Base-by-base conservation (phyloP, 2,329 filamentous ascomycete species). In the Talaromyces sp. region DNA sequence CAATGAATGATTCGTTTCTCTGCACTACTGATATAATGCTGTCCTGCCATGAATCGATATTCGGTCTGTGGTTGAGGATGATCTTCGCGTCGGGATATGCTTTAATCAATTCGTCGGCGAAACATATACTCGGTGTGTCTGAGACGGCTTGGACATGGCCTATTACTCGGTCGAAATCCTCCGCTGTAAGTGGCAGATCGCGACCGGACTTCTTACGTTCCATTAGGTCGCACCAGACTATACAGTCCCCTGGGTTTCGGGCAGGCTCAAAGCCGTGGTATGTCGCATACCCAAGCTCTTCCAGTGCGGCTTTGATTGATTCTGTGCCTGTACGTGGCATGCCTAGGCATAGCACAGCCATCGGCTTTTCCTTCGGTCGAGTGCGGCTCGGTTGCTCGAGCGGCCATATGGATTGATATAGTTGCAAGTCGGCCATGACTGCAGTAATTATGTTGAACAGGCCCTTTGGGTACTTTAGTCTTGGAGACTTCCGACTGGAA, bases 281-380 rank as follows among this genome's bases (percentile, higher is more conserved):
- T 53, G 67, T 66, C 25, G 65, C 43, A 67, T 67, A 69, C 25
- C 72, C 72, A 0, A 73, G 65, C 11, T 53, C 64, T 54, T 69
- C 59, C 8, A 75, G 69, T n/a, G 73, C 72, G 13, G 61, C 59
- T 36, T 67, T 67, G 15, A 74, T 66, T 6, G 69, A 71, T 59
- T 72, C 70, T n/a, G 72, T 73, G 11, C 67, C 72, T 2, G 70
- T 70, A 31, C 72, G 69, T 11, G 70, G 68, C n/a, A 71, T 64
- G 11, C 70, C 71, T 2, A 73, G 58, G 38, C 66, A 68, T 7
- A 73, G 65, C 11, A 72, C 58, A 25, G 8, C 22, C 45, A 49
- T 49, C 5, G 22, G 45, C 45, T 27, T 49, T 11, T 47, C 43
- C n/a, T 25, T 47, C 4, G 43, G 43, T 25, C 43, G 19, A 47